Evolutionary conservation across 257 asterid species (phyloP).

Genomic region (Rehmannia glutinosa): DNA sequence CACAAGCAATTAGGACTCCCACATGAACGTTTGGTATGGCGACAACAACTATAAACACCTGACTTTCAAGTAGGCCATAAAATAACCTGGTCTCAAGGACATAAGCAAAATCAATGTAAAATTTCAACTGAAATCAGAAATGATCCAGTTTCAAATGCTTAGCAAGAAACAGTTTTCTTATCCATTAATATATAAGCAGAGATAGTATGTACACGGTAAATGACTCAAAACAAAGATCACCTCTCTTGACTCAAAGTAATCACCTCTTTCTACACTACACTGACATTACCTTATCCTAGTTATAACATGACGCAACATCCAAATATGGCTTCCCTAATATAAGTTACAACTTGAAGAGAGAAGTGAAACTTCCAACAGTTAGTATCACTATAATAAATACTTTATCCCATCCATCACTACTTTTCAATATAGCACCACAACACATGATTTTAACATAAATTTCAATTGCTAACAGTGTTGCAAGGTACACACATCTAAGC

Average conservation of each 20-base stretch:
- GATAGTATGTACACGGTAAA: not conserved
- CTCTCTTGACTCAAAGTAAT: too few species aligned
- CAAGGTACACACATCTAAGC: not conserved
- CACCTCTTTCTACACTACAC: not conserved
- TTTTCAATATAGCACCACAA: slow-evolving; percentile 1
- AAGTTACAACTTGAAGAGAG: not conserved
- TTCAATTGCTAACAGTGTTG: not conserved
- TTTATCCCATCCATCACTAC: not conserved
- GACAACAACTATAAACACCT: not conserved
- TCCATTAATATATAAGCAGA: not conserved
- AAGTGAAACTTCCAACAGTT: too few species aligned
- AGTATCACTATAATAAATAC: not conserved
- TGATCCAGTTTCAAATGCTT: not conserved
- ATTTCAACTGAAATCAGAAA: not conserved
- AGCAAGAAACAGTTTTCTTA: not conserved
- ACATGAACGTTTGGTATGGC: not conserved
- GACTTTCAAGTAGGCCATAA: not conserved
- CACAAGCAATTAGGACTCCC: not conserved
- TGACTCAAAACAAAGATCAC: not conserved
- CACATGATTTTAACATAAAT: not conserved
- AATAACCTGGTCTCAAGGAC: not conserved
- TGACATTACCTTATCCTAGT: not conserved
- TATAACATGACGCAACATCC: not conserved
- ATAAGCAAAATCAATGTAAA: not conserved
- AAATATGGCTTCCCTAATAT: too few species aligned